Percentiles rank a stretch among this genome's conserved stretches.
Conservation (phyloP, 768 basidiomycete species). For the Daedalea quercina region DNA sequence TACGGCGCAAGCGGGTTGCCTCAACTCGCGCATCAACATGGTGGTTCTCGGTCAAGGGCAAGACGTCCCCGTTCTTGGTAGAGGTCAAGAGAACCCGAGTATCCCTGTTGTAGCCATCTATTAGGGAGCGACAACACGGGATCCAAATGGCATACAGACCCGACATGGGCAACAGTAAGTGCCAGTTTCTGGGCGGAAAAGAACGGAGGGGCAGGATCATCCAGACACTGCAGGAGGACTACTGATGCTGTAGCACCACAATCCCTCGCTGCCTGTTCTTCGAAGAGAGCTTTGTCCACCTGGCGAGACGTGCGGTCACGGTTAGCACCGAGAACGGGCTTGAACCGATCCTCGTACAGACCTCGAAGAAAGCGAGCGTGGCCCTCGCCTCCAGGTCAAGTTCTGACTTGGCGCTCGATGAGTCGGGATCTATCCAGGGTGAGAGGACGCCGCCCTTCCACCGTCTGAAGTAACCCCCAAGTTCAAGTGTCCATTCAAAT, state of each 20-base stretch:
- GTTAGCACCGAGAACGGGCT: background rate
- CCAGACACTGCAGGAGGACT: slow-evolving; percentile 86
- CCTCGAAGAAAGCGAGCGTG: slow-evolving; percentile 84
- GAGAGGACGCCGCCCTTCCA: slow-evolving; percentile 75
- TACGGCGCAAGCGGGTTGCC: slow-evolving; percentile 73
- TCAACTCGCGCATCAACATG: slow-evolving; percentile 92
- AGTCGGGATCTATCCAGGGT: slow-evolving; percentile 47
- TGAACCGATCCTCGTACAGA: slow-evolving; percentile 25
- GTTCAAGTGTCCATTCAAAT: slow-evolving; percentile 66
- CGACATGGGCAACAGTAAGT: slow-evolving; percentile 89
- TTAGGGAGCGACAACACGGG: background rate
- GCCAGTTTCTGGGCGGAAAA: slow-evolving; percentile 71
- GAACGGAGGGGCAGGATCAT: slow-evolving; percentile 73
- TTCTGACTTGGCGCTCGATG: slow-evolving; percentile 22
- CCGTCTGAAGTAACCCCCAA: slow-evolving; percentile 88
- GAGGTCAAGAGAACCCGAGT: slow-evolving; percentile 72
- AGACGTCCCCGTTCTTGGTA: slow-evolving; percentile 63
- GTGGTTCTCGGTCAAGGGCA: slow-evolving; percentile 89
- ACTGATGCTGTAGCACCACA: slow-evolving; percentile 92
- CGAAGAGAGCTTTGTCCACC: slow-evolving; percentile 73
- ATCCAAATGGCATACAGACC: slow-evolving; percentile 38
- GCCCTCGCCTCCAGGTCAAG: slow-evolving; percentile 80
- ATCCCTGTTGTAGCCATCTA: slow-evolving; percentile 9
- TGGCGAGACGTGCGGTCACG: slow-evolving; percentile 24
- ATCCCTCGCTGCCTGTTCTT: slow-evolving; percentile 58